Percentiles rank a stretch among this genome's conserved stretches.
These are phyloP conservation scores for Aspergillus luchuensis DNA, from an alignment of 2,329 filamentous ascomycete genomes.

Conservation along the genomic window DNA sequence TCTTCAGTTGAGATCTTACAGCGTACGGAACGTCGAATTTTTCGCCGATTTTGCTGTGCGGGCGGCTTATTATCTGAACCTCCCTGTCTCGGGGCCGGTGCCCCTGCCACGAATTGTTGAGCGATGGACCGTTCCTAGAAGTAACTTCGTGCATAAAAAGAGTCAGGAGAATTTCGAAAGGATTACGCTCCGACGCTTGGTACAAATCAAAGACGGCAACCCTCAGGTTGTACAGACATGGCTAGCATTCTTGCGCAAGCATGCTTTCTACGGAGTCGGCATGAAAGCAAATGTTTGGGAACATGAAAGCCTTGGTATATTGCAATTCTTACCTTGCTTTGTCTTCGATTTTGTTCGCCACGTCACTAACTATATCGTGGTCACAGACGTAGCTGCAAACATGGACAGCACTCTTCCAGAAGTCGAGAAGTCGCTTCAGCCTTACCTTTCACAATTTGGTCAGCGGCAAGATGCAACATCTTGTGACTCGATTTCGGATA, in stretches of 20 bases:
- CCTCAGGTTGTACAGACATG: slow-evolving; percentile 86
- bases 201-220: slow-evolving; percentile 91
- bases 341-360: background rate
- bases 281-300: slow-evolving; percentile 99
- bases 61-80: slow-evolving; percentile 88
- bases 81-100: slow-evolving; percentile 82
- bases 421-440: slow-evolving; percentile 44
- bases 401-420: slow-evolving; percentile 43
- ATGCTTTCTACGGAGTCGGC: slow-evolving; percentile 92
- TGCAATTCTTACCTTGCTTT: slow-evolving; percentile 1
- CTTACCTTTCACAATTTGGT: slow-evolving; percentile 46
- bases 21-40: slow-evolving; percentile 85
- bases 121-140: slow-evolving; percentile 88
- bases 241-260: slow-evolving; percentile 88
- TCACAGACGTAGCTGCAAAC: slow-evolving; percentile 41
- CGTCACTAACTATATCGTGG: background rate
- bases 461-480: slow-evolving; percentile 36
- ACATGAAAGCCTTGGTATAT: slow-evolving; percentile 70
- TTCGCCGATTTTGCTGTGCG: slow-evolving; percentile 93
- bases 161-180: slow-evolving; percentile 97
- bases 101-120: slow-evolving; percentile 84
- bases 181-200: slow-evolving; percentile 78
- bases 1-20: slow-evolving; percentile 91
- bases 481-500: slow-evolving; percentile 34
- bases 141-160: slow-evolving; percentile 95